A percentile compares a stretch with the other conserved stretches of the same genome.
These are phyloP conservation scores for Cadophora luteo-olivacea DNA, from an alignment of 2,329 filamentous ascomycete genomes.

Conservation along the genomic window DNA sequence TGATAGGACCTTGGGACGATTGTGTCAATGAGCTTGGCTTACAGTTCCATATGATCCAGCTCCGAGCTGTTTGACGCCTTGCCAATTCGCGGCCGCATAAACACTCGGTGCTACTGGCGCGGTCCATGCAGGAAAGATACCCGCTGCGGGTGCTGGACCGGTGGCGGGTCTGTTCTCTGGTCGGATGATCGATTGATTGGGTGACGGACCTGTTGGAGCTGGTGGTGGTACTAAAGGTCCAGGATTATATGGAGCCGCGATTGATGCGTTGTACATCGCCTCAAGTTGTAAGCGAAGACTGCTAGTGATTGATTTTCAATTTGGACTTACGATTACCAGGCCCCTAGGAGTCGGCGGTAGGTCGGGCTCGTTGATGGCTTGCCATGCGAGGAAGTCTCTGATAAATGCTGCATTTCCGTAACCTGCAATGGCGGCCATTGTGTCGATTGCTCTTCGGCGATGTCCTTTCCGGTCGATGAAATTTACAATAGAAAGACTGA, in stretches of 20 bases:
- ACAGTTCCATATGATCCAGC: not conserved
- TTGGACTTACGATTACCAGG: not conserved
- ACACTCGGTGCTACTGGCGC: not conserved
- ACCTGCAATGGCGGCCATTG: not conserved
- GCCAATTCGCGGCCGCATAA: not conserved
- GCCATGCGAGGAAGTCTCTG: not conserved
- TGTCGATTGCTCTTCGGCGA: not conserved
- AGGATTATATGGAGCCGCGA: not conserved
- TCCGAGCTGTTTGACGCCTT: not conserved
- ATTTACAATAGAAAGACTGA: too few relatives aligned
- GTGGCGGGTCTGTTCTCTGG: not conserved
- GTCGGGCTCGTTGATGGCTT: not conserved
- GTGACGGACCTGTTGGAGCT: not conserved
- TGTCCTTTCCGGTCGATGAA: too few relatives aligned
- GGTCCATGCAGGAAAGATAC: not conserved
- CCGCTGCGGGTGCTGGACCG: not conserved
- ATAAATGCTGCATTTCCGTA: not conserved
- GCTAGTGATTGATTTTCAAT: too few relatives aligned
- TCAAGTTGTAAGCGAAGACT: not conserved
- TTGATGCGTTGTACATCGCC: not conserved
- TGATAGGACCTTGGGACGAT: too few relatives aligned
- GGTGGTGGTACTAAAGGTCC: not conserved
- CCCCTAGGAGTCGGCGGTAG: not conserved
- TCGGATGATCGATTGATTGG: not conserved
- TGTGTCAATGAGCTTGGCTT: not conserved